These are phyloP conservation scores for Linderina pennispora DNA, from an alignment of 192 early-diverging fungal genomes.

Conservation along the genomic window DNA sequence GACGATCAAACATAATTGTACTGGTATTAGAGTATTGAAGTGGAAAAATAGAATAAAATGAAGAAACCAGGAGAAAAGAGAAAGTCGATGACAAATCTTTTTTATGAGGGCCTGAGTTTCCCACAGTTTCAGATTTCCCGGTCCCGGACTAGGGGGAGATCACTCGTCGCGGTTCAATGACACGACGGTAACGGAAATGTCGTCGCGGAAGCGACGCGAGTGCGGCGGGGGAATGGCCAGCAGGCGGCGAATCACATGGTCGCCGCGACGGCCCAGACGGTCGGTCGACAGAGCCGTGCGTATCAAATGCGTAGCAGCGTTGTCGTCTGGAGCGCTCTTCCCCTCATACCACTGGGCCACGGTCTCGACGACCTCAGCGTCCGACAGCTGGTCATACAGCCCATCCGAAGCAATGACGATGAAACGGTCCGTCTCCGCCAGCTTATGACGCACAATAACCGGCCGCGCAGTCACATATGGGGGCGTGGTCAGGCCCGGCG, in stretches of 20 bases:
- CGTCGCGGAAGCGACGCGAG: conserved; percentile 69
- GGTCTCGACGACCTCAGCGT: conserved; percentile 48
- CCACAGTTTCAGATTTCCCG: no score
- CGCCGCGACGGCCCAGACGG: conserved; percentile 51
- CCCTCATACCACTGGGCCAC: conserved; percentile 46
- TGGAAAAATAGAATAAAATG: no score
- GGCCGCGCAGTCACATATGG: conserved; percentile 77
- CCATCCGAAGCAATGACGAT: conserved; percentile 81
- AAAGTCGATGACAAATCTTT: not conserved
- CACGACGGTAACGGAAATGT: conserved; percentile 71
- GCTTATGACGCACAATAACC: conserved; percentile 54
- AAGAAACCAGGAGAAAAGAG: not conserved
- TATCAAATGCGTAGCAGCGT: conserved; percentile 68
- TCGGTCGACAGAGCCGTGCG: conserved; percentile 52
- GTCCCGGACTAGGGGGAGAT: no score
- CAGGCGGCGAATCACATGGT: conserved; percentile 54
- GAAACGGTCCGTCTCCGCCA: conserved; percentile 58
- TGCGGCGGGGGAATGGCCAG: conserved; percentile 59
- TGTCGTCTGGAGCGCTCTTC: conserved; percentile 41
- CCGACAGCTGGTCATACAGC: conserved; percentile 69
- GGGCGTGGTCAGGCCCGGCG: conserved; percentile 52
- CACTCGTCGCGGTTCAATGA: conserved; percentile 29
- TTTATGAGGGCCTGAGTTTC: no score
- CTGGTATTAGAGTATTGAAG: no score
- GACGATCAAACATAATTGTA: conserved; percentile 42